Base-by-base conservation (phyloP, 1,284 basidiomycete genomes). In the Ustilago lituana region DNA sequence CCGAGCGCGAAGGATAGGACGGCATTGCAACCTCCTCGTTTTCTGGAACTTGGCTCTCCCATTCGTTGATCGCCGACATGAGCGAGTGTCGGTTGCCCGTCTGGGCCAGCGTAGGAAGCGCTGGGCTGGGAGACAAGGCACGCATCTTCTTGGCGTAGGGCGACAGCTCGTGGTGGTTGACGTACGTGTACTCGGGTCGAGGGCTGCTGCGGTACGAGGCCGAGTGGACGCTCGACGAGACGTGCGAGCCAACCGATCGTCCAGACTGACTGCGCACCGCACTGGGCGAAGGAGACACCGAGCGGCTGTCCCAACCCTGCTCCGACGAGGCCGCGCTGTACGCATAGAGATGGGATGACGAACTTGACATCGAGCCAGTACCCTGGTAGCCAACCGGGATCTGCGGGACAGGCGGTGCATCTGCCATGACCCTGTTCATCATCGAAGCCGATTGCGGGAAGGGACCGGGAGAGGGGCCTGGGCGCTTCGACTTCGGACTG, bases 51-150 rank as follows among this genome's bases (percentile, higher is more conserved):
- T 67, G 63, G n/a, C 65, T 73, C 46, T 77, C 76, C 77, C 77
- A 79, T 45, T 78, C 76, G 55, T 68, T 74, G 68, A 79, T 79
- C 26, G 76, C 70, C 23, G 66, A 68, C 77, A 79, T 79, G 32
- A 73, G 48, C 40, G 72, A 68, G 35, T 67, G 60, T 5, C 69
- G 62, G 22, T 58, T 55, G 47, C 45, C 50, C 12, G 64, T 74
- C 39, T 63, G 64, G 1, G 51, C 37, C 29, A 57, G 32, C 4
- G 56, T 54, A 10, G 63, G 60, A 4, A 59, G 17, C 19, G 63
- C 52, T 12, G 69, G 73, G 35, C 60, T 50, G 4, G 74, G 60
- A 0, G 72, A 73, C 27, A 76, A 46, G 17, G 72, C 41, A 2
- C 74, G 55, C 54, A 76, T 66, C 69, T 73, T 74, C 26, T 66